phyloP scores from a whole-genome alignment of 2,329 filamentous ascomycete genomes.

The Ceratocystis destructans region DNA sequence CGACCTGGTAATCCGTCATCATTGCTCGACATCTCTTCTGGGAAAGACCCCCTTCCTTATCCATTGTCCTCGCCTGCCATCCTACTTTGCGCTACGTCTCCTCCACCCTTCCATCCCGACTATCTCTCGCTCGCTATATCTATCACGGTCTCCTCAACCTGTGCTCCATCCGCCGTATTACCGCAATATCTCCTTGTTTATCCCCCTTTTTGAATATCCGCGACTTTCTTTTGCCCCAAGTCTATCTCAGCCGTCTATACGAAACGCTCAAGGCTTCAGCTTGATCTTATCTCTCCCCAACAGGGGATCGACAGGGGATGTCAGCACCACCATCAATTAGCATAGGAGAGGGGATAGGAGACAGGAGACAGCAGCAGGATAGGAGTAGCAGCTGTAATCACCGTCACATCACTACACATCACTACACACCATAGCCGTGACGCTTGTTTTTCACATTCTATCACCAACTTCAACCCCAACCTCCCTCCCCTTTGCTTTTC shows the following conservation, averaged over 20 bases:
- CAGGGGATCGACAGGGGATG: slow-evolving; percentile 1
- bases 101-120: not conserved
- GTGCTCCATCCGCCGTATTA: not conserved
- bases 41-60: not conserved
- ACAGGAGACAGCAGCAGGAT: not conserved
- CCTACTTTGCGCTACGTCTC: not conserved
- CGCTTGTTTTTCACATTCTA: too few relatives aligned
- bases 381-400: not conserved
- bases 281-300: not conserved
- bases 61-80: not conserved
- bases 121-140: not conserved
- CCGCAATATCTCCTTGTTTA: not conserved
- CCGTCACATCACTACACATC: not conserved
- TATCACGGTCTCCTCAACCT: not conserved
- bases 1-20: not conserved
- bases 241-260: not conserved
- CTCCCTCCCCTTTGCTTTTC: not conserved
- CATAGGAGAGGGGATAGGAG: not conserved
- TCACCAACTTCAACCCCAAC: not conserved
- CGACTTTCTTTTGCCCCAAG: not conserved
- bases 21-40: not conserved
- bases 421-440: not conserved
- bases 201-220: not conserved
- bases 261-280: slow-evolving; percentile 1
- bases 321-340: not conserved